Percentiles rank a stretch among this genome's conserved stretches.
Conservation (phyloP, 2,329 filamentous ascomycete species). For the Acrocalymma vagum region DNA sequence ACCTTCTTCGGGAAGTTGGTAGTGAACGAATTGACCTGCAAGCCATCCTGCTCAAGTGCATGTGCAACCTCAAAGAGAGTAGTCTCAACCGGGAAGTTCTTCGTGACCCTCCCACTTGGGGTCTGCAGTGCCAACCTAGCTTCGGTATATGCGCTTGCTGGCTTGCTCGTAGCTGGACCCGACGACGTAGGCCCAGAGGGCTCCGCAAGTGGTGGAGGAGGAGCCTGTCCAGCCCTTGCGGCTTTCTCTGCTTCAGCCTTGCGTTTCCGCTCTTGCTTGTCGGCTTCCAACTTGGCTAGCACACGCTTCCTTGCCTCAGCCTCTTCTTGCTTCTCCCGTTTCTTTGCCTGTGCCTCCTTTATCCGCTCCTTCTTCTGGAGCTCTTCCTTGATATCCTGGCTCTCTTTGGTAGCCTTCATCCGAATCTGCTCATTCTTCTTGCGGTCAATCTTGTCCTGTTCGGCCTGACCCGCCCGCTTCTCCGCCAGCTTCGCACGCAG, state of each 20-base stretch:
- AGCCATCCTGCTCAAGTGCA: constrained; percentile 75
- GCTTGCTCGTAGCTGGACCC: constrained; percentile 63
- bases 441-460: constrained; percentile 80
- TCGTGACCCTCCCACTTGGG: constrained; percentile 77
- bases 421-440: constrained; percentile 88
- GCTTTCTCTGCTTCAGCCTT: constrained; percentile 90
- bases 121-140: constrained; percentile 85
- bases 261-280: constrained; percentile 86
- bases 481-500: constrained; percentile 75
- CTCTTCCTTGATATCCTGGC: constrained; percentile 89
- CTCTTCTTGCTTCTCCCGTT: constrained; percentile 86
- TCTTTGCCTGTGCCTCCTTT: constrained; percentile 88
- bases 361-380: constrained; percentile 87
- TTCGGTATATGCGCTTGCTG: constrained; percentile 78
- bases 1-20: constrained; percentile 89
- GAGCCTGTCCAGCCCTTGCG: constrained; percentile 76
- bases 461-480: constrained; percentile 74
- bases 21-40: constrained; percentile 77
- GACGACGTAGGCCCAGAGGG: constrained; percentile 57
- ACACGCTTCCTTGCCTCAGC: constrained; percentile 86
- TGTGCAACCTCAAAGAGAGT: constrained; percentile 93
- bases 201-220: constrained; percentile 59
- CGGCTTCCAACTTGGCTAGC: constrained; percentile 91
- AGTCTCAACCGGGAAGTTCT: constrained; percentile 87
- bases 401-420: constrained; percentile 87